phyloP scores from a whole-genome alignment of 2,329 filamentous ascomycete genomes.

The Diaporthe batatas region DNA sequence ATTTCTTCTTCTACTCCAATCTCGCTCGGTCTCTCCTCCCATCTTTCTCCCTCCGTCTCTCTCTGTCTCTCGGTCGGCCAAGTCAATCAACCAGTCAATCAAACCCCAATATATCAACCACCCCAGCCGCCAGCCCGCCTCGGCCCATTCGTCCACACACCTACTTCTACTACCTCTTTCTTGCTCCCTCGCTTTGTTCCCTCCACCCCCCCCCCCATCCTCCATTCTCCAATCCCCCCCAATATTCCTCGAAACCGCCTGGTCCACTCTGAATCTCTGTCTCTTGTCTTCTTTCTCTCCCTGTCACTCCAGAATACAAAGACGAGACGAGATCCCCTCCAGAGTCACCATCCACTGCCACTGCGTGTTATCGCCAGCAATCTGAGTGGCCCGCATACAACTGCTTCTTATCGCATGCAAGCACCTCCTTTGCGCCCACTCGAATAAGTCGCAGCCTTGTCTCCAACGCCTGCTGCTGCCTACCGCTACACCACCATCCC shows the following conservation, averaged over 20 bases:
- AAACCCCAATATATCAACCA: constrained; percentile 25
- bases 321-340: not conserved
- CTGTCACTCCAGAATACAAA: not conserved
- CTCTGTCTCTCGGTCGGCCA: too few species aligned
- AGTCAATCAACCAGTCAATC: not conserved
- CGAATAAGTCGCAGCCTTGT: constrained; percentile 29
- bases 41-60: not conserved
- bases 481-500: constrained; percentile 13
- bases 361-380: not conserved
- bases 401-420: constrained; percentile 10
- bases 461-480: constrained; percentile 25
- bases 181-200: constrained; percentile 31
- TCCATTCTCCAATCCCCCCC: constrained; percentile 16
- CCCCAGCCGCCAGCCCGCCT: constrained; percentile 24
- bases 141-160: constrained; percentile 26
- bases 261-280: constrained; percentile 20
- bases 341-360: not conserved
- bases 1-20: not conserved
- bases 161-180: constrained; percentile 1
- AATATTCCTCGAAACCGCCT: constrained; percentile 21
- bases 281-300: constrained; percentile 8
- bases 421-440: not conserved
- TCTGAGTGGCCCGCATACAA: not conserved
- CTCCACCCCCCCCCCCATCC: constrained; percentile 1
- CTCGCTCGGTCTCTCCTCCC: constrained; percentile 13